Percentiles rank a stretch among this genome's conserved stretches.
These are phyloP conservation scores for Tylopilus sp. DNA, from an alignment of 768 basidiomycete genomes.

Conservation along the genomic window DNA sequence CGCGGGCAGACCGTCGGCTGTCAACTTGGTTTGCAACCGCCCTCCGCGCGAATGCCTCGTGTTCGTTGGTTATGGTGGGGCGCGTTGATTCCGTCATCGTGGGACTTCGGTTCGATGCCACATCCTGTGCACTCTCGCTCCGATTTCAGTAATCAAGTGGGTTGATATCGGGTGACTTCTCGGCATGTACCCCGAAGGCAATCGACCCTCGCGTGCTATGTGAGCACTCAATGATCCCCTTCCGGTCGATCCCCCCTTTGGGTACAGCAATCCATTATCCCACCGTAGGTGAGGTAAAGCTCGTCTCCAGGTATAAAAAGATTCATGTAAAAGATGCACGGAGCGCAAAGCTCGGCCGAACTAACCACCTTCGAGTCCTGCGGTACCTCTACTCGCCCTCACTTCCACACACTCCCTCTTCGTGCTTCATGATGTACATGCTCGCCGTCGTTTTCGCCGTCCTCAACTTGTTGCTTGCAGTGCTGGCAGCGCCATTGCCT, in stretches of 20 bases:
- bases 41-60: slow-evolving; percentile 24
- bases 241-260: slow-evolving; percentile 25
- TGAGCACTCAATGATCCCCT: slow-evolving; percentile 26
- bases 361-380: slow-evolving; percentile 4
- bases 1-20: slow-evolving; percentile 7
- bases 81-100: slow-evolving; percentile 19
- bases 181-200: slow-evolving; percentile 20
- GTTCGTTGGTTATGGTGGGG: slow-evolving; percentile 3
- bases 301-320: slow-evolving; percentile 24
- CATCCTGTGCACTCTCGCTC: slow-evolving; percentile 1
- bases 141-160: slow-evolving; percentile 19
- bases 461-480: slow-evolving; percentile 41
- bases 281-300: slow-evolving; percentile 30
- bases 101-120: neutral
- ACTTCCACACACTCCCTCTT: neutral
- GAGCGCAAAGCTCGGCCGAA: neutral
- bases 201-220: slow-evolving; percentile 16
- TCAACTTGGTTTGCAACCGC: slow-evolving; percentile 9
- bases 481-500: slow-evolving; percentile 38
- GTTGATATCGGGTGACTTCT: slow-evolving; percentile 12
- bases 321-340: slow-evolving; percentile 6
- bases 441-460: slow-evolving; percentile 30
- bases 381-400: neutral
- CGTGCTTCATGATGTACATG: slow-evolving; percentile 15
- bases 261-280: slow-evolving; percentile 23